phyloP scores from a whole-genome alignment of 768 basidiomycete genomes.

The Boletus sp. region DNA sequence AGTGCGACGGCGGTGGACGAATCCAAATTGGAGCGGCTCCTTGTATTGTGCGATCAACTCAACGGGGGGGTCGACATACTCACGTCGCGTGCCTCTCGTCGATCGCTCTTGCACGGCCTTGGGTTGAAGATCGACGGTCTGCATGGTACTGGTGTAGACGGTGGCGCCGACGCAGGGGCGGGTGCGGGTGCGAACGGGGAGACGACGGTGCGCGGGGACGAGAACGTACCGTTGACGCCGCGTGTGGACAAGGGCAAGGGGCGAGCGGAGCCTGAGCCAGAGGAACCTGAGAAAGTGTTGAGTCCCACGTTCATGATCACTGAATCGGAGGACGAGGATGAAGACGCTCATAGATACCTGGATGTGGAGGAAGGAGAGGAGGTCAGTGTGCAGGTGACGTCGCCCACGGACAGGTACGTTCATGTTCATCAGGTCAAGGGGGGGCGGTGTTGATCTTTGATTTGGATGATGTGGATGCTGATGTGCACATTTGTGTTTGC shows the following conservation, averaged over 20 bases:
- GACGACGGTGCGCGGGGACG: conserved; percentile 15
- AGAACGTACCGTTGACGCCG: conserved; percentile 49
- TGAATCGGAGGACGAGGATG: conserved; percentile 53
- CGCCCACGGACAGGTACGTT: conserved; percentile 48
- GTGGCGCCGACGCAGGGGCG: conserved; percentile 30
- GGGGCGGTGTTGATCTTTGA: neutral
- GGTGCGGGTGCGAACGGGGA: neutral
- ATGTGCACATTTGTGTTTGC: neutral
- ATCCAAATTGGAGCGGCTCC: conserved; percentile 59
- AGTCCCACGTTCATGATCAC: conserved; percentile 58
- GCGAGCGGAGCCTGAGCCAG: conserved; percentile 63
- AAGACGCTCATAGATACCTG: conserved; percentile 34
- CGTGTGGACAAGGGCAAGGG: conserved; percentile 77
- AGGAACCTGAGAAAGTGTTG: conserved; percentile 66
- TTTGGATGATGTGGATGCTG: neutral
- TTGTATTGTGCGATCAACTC: conserved; percentile 71
- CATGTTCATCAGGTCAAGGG: neutral
- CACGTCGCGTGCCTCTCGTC: conserved; percentile 36
- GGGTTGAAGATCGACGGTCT: conserved; percentile 38
- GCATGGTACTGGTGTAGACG: conserved; percentile 24
- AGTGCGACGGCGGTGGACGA: conserved; percentile 46
- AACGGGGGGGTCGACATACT: conserved; percentile 52
- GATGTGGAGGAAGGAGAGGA: conserved; percentile 37
- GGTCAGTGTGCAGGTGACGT: conserved; percentile 22
- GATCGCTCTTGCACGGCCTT: conserved; percentile 43